Evolutionary conservation across 2,329 filamentous ascomycete genomes (phyloP).

Genomic region (Trichophyton rubrum): DNA sequence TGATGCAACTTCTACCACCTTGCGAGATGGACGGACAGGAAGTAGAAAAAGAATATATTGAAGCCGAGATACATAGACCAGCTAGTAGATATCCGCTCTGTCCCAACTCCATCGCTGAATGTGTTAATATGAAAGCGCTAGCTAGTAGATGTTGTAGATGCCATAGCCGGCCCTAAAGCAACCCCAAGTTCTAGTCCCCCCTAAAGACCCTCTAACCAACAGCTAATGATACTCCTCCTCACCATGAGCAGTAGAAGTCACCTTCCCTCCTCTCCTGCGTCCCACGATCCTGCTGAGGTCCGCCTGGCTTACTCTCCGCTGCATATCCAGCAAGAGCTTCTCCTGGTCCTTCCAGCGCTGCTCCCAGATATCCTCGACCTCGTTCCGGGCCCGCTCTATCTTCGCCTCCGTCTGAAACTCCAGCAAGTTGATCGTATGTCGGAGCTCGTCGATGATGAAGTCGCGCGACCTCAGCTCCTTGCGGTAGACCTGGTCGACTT

Average conservation of each 20-base stretch:
- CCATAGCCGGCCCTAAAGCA: too few species aligned
- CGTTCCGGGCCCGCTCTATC: constrained; percentile 22
- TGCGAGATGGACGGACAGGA: neutral
- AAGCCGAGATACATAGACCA: neutral
- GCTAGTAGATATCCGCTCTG: neutral
- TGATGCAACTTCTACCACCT: neutral
- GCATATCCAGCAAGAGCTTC: neutral
- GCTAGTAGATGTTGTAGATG: neutral
- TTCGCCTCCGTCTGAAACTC: constrained; percentile 16
- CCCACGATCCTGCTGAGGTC: neutral
- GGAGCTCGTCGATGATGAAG: constrained; percentile 20
- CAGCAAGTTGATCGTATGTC: constrained; percentile 14
- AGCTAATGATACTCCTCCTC: too few species aligned
- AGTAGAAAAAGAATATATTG: neutral
- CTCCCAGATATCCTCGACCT: constrained; percentile 27
- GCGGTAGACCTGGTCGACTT: constrained; percentile 22
- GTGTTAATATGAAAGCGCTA: neutral
- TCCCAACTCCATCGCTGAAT: neutral
- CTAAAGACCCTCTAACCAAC: too few species aligned
- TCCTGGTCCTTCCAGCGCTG: constrained; percentile 24
- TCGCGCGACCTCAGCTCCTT: constrained; percentile 21
- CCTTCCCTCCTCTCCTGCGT: neutral
- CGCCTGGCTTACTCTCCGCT: neutral
- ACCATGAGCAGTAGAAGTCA: too few species aligned
- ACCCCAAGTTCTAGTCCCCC: too few species aligned